phyloP scores from a whole-genome alignment of 2,329 filamentous ascomycete species.

The Ophidiomyces ophidiicola region DNA sequence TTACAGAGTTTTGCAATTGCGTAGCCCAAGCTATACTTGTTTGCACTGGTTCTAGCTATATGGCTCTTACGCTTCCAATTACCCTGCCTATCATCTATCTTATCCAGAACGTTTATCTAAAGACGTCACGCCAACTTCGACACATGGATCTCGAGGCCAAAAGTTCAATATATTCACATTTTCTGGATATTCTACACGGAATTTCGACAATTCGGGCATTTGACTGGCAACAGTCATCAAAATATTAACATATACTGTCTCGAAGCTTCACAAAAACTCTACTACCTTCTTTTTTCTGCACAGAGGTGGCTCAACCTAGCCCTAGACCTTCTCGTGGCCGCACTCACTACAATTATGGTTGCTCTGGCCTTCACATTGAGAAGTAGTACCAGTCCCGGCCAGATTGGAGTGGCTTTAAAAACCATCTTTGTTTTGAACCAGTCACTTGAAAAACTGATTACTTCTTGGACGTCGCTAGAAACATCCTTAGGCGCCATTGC shows the following conservation, averaged over 20 bases:
- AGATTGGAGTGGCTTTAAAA: conserved; percentile 16
- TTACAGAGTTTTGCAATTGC: no score
- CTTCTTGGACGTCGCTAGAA: conserved; percentile 7
- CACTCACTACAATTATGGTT: conserved; percentile 27
- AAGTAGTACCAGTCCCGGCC: conserved; percentile 20
- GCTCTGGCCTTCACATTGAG: conserved; percentile 23
- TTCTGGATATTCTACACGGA: conserved; percentile 18
- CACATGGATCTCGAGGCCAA: conserved; percentile 35
- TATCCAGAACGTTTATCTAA: conserved; percentile 31
- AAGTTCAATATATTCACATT: conserved; percentile 31
- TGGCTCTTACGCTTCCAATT: conserved; percentile 21
- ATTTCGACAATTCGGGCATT: not conserved
- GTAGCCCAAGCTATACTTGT: not conserved
- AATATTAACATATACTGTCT: conserved; percentile 21
- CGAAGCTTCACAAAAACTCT: conserved; percentile 24
- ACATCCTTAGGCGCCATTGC: conserved; percentile 17
- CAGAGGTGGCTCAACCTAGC: conserved; percentile 32
- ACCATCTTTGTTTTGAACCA: not conserved
- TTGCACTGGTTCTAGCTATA: conserved; percentile 13
- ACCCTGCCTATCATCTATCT: conserved; percentile 19
- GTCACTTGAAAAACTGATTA: not conserved
- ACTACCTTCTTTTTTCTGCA: conserved; percentile 26
- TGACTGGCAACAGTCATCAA: not conserved
- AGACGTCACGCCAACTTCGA: conserved; percentile 35
- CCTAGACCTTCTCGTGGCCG: conserved; percentile 30